Evolutionary conservation across 208 protist genomes (phyloP).

Genomic region (Naegleria gruberi): DNA sequence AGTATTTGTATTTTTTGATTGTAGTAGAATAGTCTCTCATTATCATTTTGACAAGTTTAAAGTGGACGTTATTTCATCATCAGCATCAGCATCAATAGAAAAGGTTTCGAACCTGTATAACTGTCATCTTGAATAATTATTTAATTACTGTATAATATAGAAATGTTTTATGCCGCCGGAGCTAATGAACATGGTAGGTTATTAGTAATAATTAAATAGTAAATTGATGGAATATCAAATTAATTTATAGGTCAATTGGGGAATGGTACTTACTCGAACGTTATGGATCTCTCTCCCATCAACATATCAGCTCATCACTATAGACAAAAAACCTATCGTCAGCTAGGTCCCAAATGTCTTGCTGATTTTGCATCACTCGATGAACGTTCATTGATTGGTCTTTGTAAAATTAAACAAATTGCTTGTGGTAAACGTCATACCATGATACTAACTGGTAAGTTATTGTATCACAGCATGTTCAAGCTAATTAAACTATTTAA

Average conservation of each 20-base stretch:
- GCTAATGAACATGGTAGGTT: not conserved
- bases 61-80: too few relatives aligned
- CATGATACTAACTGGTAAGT: not conserved
- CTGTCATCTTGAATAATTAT: too few relatives aligned
- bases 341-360: not conserved
- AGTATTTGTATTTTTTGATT: too few relatives aligned
- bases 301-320: not conserved
- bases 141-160: too few relatives aligned
- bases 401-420: conserved; percentile 4
- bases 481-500: too few relatives aligned
- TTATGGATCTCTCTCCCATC: not conserved
- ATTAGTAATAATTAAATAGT: not conserved
- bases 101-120: too few relatives aligned
- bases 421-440: not conserved
- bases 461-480: too few relatives aligned
- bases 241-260: not conserved
- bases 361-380: not conserved
- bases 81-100: too few relatives aligned
- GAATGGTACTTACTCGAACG: not conserved
- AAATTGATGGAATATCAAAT: not conserved
- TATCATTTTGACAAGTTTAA: too few relatives aligned
- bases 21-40: too few relatives aligned
- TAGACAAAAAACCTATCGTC: not conserved
- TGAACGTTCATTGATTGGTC: not conserved
- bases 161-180: not conserved